Base-by-base conservation (phyloP, 768 basidiomycete species). In the Amanita phalloides region DNA sequence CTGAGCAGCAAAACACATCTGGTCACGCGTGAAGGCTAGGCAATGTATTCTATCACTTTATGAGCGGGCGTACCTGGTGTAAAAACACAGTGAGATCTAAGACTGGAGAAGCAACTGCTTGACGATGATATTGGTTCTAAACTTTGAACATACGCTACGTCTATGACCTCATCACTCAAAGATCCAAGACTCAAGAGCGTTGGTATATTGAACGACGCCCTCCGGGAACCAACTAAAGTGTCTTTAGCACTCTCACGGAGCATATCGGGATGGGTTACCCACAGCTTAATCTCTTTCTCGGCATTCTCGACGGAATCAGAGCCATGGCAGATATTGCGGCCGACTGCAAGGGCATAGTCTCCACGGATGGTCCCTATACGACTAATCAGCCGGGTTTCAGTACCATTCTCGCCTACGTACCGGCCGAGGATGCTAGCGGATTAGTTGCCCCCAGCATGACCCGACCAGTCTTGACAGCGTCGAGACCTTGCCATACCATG, bases 371-470 rank as follows among this genome's bases (percentile, higher is more conserved):
- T 88, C 54, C 91, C 90, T 90, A 35, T 42, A 45, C 42, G 50
- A 48, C 26, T 26, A 32, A 55, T 57, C 49, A 55, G 53, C 23
- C 25, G 32, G 30, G 39, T 30, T 49, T 8, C 38, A 23, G 49
- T 36, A 53, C 20, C 44, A n/a, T 55, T 20, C 42, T 14, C 14
- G 23, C 39, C 36, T 37, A 68, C 82, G 55, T 58, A 87, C 94
- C 95, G 58, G 88, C 78, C 56, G 81, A 72, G 57, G 95, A 97
- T 36, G 77, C 77, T 56, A 97, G 82, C 55, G 96, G 96, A 83
- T 99, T 96, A 64, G 95, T 96, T 43, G 92, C 82, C 64, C 95
- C 95, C 57, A 95, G 84, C 90, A 96, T 95, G 68, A 68, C 78
- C 72, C 94, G 91, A 60, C 93, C 94, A 53, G 92, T 94, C 82